These are phyloP conservation scores for Epichloe typhina DNA, from an alignment of 2,329 filamentous ascomycete species.

Conservation along the genomic window DNA sequence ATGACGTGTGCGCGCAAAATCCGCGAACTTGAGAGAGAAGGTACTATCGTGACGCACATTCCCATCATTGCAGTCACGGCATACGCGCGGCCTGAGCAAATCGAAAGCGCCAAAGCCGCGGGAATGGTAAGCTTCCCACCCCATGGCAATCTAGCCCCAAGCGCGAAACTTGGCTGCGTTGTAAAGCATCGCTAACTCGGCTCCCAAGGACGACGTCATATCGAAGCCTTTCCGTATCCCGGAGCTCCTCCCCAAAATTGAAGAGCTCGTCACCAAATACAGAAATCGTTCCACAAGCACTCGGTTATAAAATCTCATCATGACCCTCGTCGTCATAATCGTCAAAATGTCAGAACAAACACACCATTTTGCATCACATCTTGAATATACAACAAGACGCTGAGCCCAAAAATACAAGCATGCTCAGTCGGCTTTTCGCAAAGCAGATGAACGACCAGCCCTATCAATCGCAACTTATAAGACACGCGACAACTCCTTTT, in stretches of 20 bases:
- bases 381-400: no score
- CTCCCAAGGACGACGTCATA: conserved; percentile 53
- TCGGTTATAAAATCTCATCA: neutral
- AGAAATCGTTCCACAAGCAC: conserved; percentile 17
- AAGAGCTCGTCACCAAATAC: conserved; percentile 36
- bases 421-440: neutral
- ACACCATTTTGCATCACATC: no score
- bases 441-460: neutral
- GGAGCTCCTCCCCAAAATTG: conserved; percentile 56
- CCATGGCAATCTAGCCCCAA: neutral
- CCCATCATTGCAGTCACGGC: conserved; percentile 75
- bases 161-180: no score
- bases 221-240: conserved; percentile 68
- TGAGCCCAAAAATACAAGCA: neutral
- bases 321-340: neutral
- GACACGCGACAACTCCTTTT: no score
- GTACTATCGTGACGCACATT: conserved; percentile 50
- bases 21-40: conserved; percentile 50
- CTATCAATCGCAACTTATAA: no score
- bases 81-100: conserved; percentile 64
- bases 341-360: neutral
- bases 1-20: conserved; percentile 60
- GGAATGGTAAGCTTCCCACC: conserved; percentile 48
- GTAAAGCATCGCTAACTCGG: neutral
- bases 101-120: conserved; percentile 54